Base-by-base conservation (phyloP, 2,329 filamentous ascomycete genomes). In the Aspergillus spinulosporus region DNA sequence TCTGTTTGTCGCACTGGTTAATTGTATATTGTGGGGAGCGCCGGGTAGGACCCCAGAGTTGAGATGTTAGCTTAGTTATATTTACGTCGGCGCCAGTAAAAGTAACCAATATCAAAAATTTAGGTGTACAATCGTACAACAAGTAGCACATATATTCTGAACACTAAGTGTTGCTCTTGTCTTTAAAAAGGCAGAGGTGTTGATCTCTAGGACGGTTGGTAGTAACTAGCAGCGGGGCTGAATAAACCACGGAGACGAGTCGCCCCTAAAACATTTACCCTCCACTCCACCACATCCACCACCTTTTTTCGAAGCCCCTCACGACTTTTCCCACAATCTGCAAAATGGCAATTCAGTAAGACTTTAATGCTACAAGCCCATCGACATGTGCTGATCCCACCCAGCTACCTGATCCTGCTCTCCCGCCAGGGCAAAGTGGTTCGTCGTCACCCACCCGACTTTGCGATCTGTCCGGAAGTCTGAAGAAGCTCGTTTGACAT, bases 401-500 rank as follows among this genome's bases (percentile, higher is more conserved):
- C 45, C 58, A 97, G 94, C 81, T 99, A 99, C 76, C 82, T 99
- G 67, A 97, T 99, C 76, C 86, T 99, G 75, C 88, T 99, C 66
- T 97, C 93, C 63, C 87, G 94, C 70, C 94, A 99, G 83, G 94
- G 94, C 81, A 99, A 99, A 88, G 94, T 99, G 79, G 93, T 99
- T 83, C 69, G 92, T 64, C 70, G 74, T 75, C 65, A 66, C 69
- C 74, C 72, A 77, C 76, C 72, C 53, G 63, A 62, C 64, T 70
- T 58, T 21, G 54, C 46, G 56, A 58, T 58, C 56, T 59, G 61
- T 54, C 63, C 63, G 59, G 57, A 65, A 62, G 58, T 49, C 43
- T 59, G 51, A 57, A 62, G 34, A 37, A 52, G 50, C 50, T 42
- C 32, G 50, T 29, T 34, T 32, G 37, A 40, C 37, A 11, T 40